Conservation (phyloP, 768 basidiomycete species). For the Podaxis sp. region DNA sequence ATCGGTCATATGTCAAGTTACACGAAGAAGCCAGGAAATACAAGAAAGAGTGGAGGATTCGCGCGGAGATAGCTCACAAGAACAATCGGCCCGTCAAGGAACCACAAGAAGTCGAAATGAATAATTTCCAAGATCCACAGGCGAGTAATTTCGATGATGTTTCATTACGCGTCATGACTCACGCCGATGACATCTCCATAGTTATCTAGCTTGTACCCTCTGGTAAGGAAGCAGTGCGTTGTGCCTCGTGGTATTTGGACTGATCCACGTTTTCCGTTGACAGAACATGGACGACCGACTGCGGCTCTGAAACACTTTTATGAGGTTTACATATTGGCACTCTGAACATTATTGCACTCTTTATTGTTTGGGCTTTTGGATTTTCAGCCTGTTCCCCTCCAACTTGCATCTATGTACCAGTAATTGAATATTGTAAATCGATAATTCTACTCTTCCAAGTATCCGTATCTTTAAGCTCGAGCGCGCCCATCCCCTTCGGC, state of each 20-base stretch:
- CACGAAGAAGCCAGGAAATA: slow-evolving; percentile 27
- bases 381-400: background rate
- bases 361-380: background rate
- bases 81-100: slow-evolving; percentile 16
- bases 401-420: background rate
- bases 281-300: background rate
- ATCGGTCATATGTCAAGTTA: slow-evolving; percentile 27
- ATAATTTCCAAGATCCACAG: slow-evolving; percentile 41
- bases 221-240: slow-evolving; percentile 4
- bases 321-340: background rate
- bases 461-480: background rate
- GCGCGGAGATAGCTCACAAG: slow-evolving; percentile 20
- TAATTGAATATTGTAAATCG: background rate
- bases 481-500: background rate
- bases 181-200: background rate
- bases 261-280: slow-evolving; percentile 1
- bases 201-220: slow-evolving; percentile 16
- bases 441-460: background rate
- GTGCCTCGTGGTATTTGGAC: background rate
- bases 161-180: background rate
- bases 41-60: slow-evolving; percentile 22
- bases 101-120: slow-evolving; percentile 27
- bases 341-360: background rate
- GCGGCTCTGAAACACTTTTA: background rate
- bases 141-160: slow-evolving; percentile 18